Percentiles rank a stretch among this genome's conserved stretches.
These are phyloP conservation scores for Spongispora temasekensis DNA, from an alignment of 1,284 basidiomycete genomes.

Conservation along the genomic window DNA sequence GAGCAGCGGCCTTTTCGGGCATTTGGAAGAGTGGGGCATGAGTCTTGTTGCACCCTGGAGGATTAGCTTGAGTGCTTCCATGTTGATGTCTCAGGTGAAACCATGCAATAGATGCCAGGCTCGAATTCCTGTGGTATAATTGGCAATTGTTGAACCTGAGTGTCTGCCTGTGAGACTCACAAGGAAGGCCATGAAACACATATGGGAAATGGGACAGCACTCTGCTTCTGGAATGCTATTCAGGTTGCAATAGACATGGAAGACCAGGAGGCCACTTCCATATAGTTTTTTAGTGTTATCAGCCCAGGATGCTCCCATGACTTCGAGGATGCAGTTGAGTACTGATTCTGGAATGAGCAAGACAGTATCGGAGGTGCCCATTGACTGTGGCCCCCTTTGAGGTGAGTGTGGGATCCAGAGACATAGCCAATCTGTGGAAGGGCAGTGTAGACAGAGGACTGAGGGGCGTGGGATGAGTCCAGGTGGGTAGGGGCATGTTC, in stretches of 20 bases:
- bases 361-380: no score
- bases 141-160: conserved; percentile 19
- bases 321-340: not conserved
- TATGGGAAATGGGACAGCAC: not conserved
- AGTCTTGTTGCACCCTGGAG: not conserved
- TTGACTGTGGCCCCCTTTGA: no score
- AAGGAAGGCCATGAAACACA: not conserved
- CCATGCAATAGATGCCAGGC: conserved; percentile 43
- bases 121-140: conserved; percentile 30
- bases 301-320: not conserved
- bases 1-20: not conserved
- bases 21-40: not conserved
- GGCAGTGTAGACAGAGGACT: not conserved
- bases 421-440: not conserved
- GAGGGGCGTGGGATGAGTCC: not conserved
- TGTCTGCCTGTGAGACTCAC: not conserved
- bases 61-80: not conserved
- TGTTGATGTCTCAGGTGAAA: not conserved
- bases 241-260: not conserved
- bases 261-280: not conserved
- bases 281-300: not conserved
- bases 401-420: not conserved
- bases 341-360: not conserved
- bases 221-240: not conserved
- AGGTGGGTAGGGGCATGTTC: not conserved